A percentile compares a stretch with the other conserved stretches of the same genome.
Evolutionary conservation across 2,329 filamentous ascomycete species (phyloP).

Genomic region (Claviceps fusiformis): DNA sequence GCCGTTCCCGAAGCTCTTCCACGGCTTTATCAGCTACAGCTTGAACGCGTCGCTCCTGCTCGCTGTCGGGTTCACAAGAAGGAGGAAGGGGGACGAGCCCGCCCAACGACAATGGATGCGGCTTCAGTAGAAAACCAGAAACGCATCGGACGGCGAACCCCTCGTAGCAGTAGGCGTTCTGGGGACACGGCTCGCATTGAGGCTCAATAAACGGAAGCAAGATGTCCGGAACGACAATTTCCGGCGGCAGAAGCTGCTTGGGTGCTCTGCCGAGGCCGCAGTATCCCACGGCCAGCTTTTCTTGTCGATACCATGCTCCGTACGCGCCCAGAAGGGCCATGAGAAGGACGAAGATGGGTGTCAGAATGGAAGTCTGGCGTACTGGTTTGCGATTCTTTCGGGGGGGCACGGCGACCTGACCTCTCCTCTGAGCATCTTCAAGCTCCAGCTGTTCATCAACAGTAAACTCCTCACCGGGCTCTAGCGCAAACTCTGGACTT

Average conservation of each 20-base stretch:
- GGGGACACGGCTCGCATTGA: slow-evolving; percentile 78
- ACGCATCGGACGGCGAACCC: slow-evolving; percentile 71
- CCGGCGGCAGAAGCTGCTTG: slow-evolving; percentile 32
- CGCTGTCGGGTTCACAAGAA: slow-evolving; percentile 87
- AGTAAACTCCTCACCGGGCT: slow-evolving; percentile 83
- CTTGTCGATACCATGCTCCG: slow-evolving; percentile 75
- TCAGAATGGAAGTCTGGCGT: slow-evolving; percentile 37
- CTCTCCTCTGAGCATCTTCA: slow-evolving; percentile 48
- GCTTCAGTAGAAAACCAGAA: slow-evolving; percentile 70
- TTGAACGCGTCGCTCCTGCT: slow-evolving; percentile 77
- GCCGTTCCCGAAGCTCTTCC: slow-evolving; percentile 70
- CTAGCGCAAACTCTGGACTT: slow-evolving; percentile 29
- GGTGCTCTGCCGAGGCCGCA: slow-evolving; percentile 68
- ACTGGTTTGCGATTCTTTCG: slow-evolving; percentile 25
- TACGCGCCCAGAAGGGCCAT: slow-evolving; percentile 59
- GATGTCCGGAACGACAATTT: slow-evolving; percentile 54
- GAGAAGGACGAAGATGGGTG: slow-evolving; percentile 58
- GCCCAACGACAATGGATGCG: slow-evolving; percentile 69
- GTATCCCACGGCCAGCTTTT: slow-evolving; percentile 93
- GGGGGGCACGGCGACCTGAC: slow-evolving; percentile 31
- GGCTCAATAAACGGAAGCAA: slow-evolving; percentile 57
- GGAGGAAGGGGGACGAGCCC: slow-evolving; percentile 76
- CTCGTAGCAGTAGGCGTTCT: slow-evolving; percentile 77
- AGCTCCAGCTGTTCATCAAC: slow-evolving; percentile 78
- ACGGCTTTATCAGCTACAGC: slow-evolving; percentile 78